Conservation (phyloP, 257 asterid species). For the Nyctanthes arbortristis region DNA sequence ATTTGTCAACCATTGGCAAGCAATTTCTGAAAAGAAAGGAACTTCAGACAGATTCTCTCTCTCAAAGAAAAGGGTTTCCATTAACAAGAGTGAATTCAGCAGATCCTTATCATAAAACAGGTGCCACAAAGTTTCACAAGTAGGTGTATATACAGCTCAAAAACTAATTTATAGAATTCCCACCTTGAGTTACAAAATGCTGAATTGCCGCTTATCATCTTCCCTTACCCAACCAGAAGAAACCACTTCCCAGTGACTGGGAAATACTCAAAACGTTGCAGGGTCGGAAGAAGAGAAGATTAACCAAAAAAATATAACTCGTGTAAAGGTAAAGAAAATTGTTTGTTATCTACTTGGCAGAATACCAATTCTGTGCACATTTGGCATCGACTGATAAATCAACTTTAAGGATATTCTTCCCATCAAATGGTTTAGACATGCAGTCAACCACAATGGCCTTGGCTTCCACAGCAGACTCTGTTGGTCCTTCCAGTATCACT, state of each 20-base stretch:
- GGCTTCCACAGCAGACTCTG: slow-evolving; percentile 79
- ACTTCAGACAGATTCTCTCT: too few relatives aligned
- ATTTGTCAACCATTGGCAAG: too few relatives aligned
- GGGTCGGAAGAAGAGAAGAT: neutral
- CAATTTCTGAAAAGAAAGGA: too few relatives aligned
- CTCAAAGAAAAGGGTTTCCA: too few relatives aligned
- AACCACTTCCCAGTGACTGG: neutral
- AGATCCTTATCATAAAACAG: neutral
- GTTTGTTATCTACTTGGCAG: slow-evolving; percentile 70
- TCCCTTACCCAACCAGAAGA: neutral
- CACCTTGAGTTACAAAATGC: slow-evolving; percentile 24
- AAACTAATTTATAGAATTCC: neutral
- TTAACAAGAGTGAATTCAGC: neutral
- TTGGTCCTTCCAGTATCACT: slow-evolving; percentile 91
- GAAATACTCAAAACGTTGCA: neutral
- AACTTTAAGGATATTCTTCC: slow-evolving; percentile 73
- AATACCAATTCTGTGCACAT: slow-evolving; percentile 87
- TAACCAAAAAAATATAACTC: slow-evolving; percentile 5
- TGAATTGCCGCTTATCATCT: slow-evolving; percentile 5
- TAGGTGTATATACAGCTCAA: neutral
- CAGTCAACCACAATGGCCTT: slow-evolving; percentile 84
- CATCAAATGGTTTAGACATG: slow-evolving; percentile 87
- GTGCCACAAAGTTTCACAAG: neutral
- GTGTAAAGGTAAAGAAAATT: neutral
- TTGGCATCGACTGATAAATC: slow-evolving; percentile 93